A percentile compares a stretch with the other conserved stretches of the same genome.
Conservation (phyloP, 805 yeast species). For the Vanderwaltozyma yarrowii region DNA sequence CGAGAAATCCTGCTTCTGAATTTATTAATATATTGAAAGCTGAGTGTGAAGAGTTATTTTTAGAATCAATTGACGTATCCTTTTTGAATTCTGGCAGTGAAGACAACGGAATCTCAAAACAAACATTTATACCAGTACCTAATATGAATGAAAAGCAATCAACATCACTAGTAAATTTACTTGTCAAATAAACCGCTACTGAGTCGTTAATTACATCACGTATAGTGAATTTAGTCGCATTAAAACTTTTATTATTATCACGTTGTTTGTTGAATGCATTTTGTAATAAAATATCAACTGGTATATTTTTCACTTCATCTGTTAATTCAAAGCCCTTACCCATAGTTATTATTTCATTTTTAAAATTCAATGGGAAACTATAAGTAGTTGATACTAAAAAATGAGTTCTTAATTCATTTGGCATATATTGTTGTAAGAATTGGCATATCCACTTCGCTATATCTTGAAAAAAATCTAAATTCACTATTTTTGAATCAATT, state of each 20-base stretch:
- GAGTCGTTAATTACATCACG: conserved; percentile 50
- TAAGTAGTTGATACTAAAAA: conserved; percentile 28
- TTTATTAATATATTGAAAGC: conserved; percentile 12
- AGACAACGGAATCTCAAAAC: conserved; percentile 25
- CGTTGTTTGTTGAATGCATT: conserved; percentile 18
- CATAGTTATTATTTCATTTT: conserved; percentile 34
- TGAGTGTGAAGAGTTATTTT: too few species aligned
- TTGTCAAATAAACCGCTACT: conserved; percentile 53
- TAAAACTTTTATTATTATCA: not conserved
- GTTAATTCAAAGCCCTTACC: conserved; percentile 51
- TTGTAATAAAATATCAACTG: conserved; percentile 36
- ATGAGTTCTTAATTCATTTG: conserved; percentile 8
- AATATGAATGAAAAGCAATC: conserved; percentile 45
- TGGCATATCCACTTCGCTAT: conserved; percentile 11
- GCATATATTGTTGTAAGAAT: not conserved
- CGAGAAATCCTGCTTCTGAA: conserved; percentile 24
- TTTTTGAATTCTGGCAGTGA: conserved; percentile 10
- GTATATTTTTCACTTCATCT: conserved; percentile 32
- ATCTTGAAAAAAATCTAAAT: conserved; percentile 12
- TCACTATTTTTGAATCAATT: conserved; percentile 9
- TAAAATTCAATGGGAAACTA: conserved; percentile 24
- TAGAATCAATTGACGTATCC: too few species aligned
- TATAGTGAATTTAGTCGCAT: conserved; percentile 29
- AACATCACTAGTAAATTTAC: conserved; percentile 21
- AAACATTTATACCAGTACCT: conserved; percentile 60